Base-by-base conservation (phyloP, 1,284 basidiomycete genomes). In the Cronartium quercuum region DNA sequence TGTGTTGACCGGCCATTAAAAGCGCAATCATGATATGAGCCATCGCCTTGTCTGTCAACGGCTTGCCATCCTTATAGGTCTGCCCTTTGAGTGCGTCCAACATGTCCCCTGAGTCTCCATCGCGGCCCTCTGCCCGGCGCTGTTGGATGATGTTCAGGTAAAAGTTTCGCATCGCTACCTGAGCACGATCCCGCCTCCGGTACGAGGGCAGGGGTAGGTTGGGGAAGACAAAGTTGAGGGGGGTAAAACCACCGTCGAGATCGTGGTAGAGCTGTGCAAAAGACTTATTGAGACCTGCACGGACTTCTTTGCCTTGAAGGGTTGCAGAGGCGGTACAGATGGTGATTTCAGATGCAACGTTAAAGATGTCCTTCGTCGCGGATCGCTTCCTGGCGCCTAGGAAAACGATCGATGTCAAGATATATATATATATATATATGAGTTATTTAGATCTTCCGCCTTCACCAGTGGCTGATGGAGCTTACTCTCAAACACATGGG, bases 251-350 rank as follows among this genome's bases (percentile, higher is more conserved):
- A 76, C 91, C 91, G 82, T 98, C 95, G 78, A 98, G 86, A 82
- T 95, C 94, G 76, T 89, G 88, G 84, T 91, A 97, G 60, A 92
- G 84, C 51, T 91, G 84, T 0, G 95, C 92, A 82, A 95, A 97
- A 7, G 86, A 85, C 82, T 91, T 92, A 84, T 93, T 88, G 79
- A 98, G 82, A 51, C 83, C 84, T 29, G 85, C 85, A 62, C 95
- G 88, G 65, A 98, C 90, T 83, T 98, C 94, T 78, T 86, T 88
- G 68, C 95, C 95, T 82, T 98, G 95, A 0, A 98, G 85, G 2
- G 95, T 96, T 57, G 93, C 86, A 0, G 91, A 89, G 0, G 95
- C 95, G 1, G 95, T 97, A 76, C 96, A 85, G 80, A 99, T 97
- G 68, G 93, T 98, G 74, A 99, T 89, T 82, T 98, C 92, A n/a